Base-by-base conservation (phyloP, 352 stramenopile genomes). In the Globisporangium sylvaticum region DNA sequence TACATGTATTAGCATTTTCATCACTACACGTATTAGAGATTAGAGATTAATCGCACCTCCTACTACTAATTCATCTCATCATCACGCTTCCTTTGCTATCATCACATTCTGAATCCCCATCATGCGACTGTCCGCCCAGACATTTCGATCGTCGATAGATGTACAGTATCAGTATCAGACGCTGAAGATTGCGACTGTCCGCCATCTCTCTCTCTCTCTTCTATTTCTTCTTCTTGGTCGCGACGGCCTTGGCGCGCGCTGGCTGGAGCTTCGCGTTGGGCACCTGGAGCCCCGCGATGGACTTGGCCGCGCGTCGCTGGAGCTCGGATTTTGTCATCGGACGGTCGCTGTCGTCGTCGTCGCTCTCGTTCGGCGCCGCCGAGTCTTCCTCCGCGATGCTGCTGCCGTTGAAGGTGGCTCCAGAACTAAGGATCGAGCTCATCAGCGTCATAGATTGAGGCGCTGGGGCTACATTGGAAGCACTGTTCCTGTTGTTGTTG, bases 311-410 rank as follows among this genome's bases (percentile, higher is more conserved):
- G 58, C 76, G 78, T 59, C 78, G 79, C 55, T 91, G 84, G 4
- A 92, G 72, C 65, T 92, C 84, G 0, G 76, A 59, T n/a, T 76
- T 81, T 0, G 79, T 87, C 73, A 92, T 81, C 34, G 81, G 79
- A 0, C 80, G 81, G 53, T 91, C 78, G 10, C 77, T 73, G 32
- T 90, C 79, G 20, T 91, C 84, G 4, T 91, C 84, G 59, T 91
- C 84, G 56, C 78, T 89, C 15, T 72, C 76, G 32, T 69, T 76
- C 6, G 77, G 71, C 27, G 67, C 63, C 27, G 70, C 63, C 3
- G 2, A 18, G 15, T 88, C 78, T 37, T 89, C 80, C 46, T 89
- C 81, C 15, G 70, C 71, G 44, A 90, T 89, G 2, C 72, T 80
- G 15, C 64, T 37, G 18, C 15, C 25, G 25, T 64, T 75, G 22